phyloP scores from a whole-genome alignment of 805 yeast species.

The Middelhovenomyces tepae region DNA sequence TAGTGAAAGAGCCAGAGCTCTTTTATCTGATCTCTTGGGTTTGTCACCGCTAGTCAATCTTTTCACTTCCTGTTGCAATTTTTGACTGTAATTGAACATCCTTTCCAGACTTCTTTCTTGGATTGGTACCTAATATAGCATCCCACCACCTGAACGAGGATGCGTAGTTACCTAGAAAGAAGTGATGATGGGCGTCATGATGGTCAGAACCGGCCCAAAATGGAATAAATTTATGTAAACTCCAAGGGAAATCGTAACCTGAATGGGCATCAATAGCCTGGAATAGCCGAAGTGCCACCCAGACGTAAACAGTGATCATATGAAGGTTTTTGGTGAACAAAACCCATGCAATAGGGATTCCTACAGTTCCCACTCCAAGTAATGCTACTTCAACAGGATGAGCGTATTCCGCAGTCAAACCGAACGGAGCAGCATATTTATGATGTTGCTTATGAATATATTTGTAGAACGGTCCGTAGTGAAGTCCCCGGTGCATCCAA shows the following conservation, averaged over 20 bases:
- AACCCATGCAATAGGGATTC: slow-evolving; percentile 83
- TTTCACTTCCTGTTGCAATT: too few relatives aligned
- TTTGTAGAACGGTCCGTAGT: slow-evolving; percentile 81
- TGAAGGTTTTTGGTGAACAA: slow-evolving; percentile 70
- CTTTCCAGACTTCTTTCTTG: too few relatives aligned
- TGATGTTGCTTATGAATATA: slow-evolving; percentile 96
- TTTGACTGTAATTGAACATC: too few relatives aligned
- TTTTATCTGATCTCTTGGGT: too few relatives aligned
- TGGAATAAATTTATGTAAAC: slow-evolving; percentile 83
- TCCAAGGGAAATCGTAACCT: slow-evolving; percentile 97
- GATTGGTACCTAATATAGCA: slow-evolving; percentile 70
- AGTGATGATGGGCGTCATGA: slow-evolving; percentile 95
- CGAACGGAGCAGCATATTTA: slow-evolving; percentile 96
- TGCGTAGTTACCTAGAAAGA: slow-evolving; percentile 91
- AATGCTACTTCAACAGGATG: slow-evolving; percentile 90
- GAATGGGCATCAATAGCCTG: slow-evolving; percentile 98
- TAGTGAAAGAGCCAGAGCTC: too few relatives aligned
- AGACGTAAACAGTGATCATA: slow-evolving; percentile 75
- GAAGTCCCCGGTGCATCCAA: slow-evolving; percentile 88
- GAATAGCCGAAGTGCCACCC: slow-evolving; percentile 83
- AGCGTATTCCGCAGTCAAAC: slow-evolving; percentile 94
- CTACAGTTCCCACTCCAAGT: slow-evolving; percentile 92
- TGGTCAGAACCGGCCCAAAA: slow-evolving; percentile 99
- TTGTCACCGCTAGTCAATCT: too few relatives aligned
- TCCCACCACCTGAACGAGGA: slow-evolving; percentile 97